These are phyloP conservation scores for Yamadazyma kitorensis DNA, from an alignment of 805 yeast species.

Conservation along the genomic window DNA sequence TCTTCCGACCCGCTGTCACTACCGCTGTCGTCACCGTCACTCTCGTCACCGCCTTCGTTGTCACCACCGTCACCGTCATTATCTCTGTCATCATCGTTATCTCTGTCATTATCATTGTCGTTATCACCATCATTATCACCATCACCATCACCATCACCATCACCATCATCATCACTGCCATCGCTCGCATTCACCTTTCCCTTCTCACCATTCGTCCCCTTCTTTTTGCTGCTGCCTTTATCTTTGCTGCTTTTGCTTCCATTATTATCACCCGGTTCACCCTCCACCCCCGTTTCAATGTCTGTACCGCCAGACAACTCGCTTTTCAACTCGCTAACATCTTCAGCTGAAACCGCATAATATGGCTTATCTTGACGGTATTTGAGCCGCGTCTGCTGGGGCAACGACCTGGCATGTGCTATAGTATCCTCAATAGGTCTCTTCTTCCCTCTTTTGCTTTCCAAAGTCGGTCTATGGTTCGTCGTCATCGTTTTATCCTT, in stretches of 20 bases:
- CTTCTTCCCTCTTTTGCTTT: slow-evolving; percentile 37
- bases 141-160: background rate
- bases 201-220: background rate
- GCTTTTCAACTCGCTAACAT: slow-evolving; percentile 19
- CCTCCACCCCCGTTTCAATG: background rate
- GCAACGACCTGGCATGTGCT: slow-evolving; percentile 31
- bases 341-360: slow-evolving; percentile 9
- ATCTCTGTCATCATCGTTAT: background rate
- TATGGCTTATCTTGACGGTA: slow-evolving; percentile 24
- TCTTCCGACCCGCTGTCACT: slow-evolving; percentile 13
- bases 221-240: slow-evolving; percentile 2
- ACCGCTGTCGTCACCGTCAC: slow-evolving; percentile 3
- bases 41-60: slow-evolving; percentile 1
- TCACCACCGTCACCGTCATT: background rate
- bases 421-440: slow-evolving; percentile 30
- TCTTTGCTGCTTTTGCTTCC: slow-evolving; percentile 7
- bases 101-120: background rate
- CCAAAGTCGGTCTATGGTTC: slow-evolving; percentile 42
- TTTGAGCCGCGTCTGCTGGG: slow-evolving; percentile 32
- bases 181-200: slow-evolving; percentile 1
- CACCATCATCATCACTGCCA: slow-evolving; percentile 7
- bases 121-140: background rate
- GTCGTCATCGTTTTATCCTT: slow-evolving; percentile 31
- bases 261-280: background rate
- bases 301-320: slow-evolving; percentile 9